Evolutionary conservation across 805 yeast species (phyloP), one percentile per base, ranked within the genome.

Genomic region (Candida morakotiae): DNA sequence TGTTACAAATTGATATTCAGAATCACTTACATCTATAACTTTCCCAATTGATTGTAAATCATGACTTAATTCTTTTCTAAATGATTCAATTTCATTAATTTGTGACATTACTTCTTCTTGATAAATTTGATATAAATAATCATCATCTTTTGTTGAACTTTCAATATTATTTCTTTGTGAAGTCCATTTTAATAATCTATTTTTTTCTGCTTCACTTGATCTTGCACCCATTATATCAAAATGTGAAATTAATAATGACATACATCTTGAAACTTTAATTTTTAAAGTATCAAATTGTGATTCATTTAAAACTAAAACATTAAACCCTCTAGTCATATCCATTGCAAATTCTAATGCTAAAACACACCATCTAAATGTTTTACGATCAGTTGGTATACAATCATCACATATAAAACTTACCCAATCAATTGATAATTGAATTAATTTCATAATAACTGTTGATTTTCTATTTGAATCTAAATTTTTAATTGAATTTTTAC

Each of bases 151-250:
- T 5, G 58, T 62, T 2, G 62, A 47, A 46, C 63, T 60, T 51
- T 69, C 72, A 34, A 75, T 68, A 48, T 74, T 81, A 36, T 77
- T 79, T 21, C 39, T 29, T 39, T 65, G 73, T 61, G 56, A 75
- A 44, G 75, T 59, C 71, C 77, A 72, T 56, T 71, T 75, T 51
- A 72, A 63, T 60, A 76, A 67, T 49, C 75, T 69, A 48, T 72
- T 67, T 56, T 71, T 71, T 51, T 73, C 81, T 9, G 77, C 71
- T 52, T 83, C 87, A 49, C 79, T 82, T 1, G 96, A 84, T 52
- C 98, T 74, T 0, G 97, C 97, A 34, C 98, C 98, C 96, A 91
- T 93, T 36, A 93, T 88, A 62, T 93, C 98, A 53, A 93, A 93
- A 62, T 93, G 98, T 0, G 96, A 87, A 44, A 93, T 91, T 42